A percentile compares a stretch with the other conserved stretches of the same genome.
Conservation (phyloP, 148 eudicot species). For the Rhododendron ferrugineum region DNA sequence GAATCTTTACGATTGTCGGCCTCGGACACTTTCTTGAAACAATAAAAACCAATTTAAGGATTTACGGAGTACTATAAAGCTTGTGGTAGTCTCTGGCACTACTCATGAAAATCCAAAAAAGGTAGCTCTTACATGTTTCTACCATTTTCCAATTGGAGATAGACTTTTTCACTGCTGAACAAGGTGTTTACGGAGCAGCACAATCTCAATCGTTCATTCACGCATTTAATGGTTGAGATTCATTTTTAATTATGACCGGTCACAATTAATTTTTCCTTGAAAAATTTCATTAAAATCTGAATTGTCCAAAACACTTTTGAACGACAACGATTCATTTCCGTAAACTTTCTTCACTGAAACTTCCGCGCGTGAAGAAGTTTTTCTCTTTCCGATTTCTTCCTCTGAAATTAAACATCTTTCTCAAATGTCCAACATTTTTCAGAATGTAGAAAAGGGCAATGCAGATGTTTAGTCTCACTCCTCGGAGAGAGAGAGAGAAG, state of each 20-base stretch:
- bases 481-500: background rate
- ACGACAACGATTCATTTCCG: no score
- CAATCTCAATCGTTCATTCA: no score
- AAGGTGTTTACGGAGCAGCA: no score
- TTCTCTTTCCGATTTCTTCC: background rate
- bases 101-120: background rate
- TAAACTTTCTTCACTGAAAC: no score
- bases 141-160: background rate
- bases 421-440: conserved; percentile 1
- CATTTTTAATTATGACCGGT: no score
- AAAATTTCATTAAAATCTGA: no score
- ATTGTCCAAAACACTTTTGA: no score
- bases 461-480: background rate
- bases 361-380: no score
- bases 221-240: no score
- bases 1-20: conserved; percentile 11
- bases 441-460: background rate
- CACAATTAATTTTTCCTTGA: no score
- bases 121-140: background rate
- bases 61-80: no score
- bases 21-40: background rate
- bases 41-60: background rate
- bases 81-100: background rate
- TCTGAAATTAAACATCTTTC: conserved; percentile 2
- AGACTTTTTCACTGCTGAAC: no score